phyloP scores from a whole-genome alignment of 805 yeast genomes.

The Wickerhamomyces pijperi region DNA sequence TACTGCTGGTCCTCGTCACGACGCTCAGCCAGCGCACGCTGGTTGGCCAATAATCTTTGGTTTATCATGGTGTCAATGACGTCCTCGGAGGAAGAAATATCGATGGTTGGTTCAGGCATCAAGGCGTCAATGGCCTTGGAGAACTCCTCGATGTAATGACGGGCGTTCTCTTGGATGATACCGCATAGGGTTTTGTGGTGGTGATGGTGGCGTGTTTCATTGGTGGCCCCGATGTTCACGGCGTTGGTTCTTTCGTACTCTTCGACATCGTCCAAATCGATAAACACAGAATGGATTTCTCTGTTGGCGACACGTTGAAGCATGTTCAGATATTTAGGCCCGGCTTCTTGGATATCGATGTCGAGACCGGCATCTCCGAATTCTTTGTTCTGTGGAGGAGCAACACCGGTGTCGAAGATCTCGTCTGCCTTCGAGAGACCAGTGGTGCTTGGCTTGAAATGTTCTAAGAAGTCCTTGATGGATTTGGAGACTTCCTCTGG shows the following conservation, averaged over 20 bases:
- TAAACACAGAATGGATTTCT: constrained; percentile 50
- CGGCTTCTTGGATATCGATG: constrained; percentile 13
- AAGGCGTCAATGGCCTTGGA: constrained; percentile 64
- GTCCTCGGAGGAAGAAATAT: constrained; percentile 71
- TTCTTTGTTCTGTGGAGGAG: constrained; percentile 16
- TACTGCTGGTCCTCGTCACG: constrained; percentile 35
- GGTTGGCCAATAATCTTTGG: constrained; percentile 79
- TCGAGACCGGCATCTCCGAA: constrained; percentile 9
- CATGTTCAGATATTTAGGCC: constrained; percentile 65
- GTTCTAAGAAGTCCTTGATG: constrained; percentile 54
- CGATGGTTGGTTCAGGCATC: constrained; percentile 81
- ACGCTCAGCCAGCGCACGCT: constrained; percentile 56
- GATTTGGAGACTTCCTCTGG: constrained; percentile 51
- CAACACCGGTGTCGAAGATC: constrained; percentile 23
- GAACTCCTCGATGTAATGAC: constrained; percentile 71
- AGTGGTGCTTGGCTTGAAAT: constrained; percentile 40
- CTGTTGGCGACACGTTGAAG: constrained; percentile 81
- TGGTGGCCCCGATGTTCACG: constrained; percentile 14
- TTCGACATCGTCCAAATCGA: constrained; percentile 80
- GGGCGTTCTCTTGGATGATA: constrained; percentile 60
- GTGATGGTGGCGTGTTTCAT: no score
- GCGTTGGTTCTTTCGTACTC: constrained; percentile 45
- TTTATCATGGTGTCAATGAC: constrained; percentile 88
- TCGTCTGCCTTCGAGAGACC: constrained; percentile 19
- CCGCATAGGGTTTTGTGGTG: constrained; percentile 34